Conservation (phyloP, 2,329 filamentous ascomycete species). For the Epichloe typhina region DNA sequence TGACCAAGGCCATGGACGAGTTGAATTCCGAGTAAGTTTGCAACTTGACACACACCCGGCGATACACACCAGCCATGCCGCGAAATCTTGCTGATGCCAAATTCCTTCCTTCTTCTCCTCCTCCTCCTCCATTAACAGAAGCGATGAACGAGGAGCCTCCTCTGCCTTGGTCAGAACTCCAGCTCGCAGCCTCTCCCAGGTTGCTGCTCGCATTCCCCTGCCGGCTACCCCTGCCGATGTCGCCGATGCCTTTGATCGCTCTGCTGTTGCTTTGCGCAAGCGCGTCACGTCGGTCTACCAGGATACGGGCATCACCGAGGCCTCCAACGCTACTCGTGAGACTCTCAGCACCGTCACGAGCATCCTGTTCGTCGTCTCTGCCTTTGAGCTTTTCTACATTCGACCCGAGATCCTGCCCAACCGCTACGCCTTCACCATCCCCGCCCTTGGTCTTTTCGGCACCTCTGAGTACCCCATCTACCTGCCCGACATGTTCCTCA, state of each 20-base stretch:
- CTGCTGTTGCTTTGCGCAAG: slow-evolving; percentile 50
- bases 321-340: slow-evolving; percentile 52
- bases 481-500: slow-evolving; percentile 67
- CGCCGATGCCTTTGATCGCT: slow-evolving; percentile 61
- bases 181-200: slow-evolving; percentile 38
- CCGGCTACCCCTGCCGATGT: slow-evolving; percentile 72
- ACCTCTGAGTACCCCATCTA: slow-evolving; percentile 48
- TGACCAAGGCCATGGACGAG: slow-evolving; percentile 32
- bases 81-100: neutral
- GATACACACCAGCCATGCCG: neutral
- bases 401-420: slow-evolving; percentile 58
- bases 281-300: slow-evolving; percentile 52
- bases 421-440: slow-evolving; percentile 60
- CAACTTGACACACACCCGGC: no score
- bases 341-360: slow-evolving; percentile 58
- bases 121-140: slow-evolving; percentile 8
- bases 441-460: slow-evolving; percentile 42
- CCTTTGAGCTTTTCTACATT: slow-evolving; percentile 59
- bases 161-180: slow-evolving; percentile 36
- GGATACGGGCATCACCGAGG: slow-evolving; percentile 52
- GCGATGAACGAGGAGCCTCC: slow-evolving; percentile 23
- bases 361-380: slow-evolving; percentile 54
- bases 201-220: slow-evolving; percentile 50
- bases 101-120: no score
- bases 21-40: slow-evolving; percentile 33